Conservation (phyloP, 2,329 filamentous ascomycete species). For the Paramyrothecium roridum region DNA sequence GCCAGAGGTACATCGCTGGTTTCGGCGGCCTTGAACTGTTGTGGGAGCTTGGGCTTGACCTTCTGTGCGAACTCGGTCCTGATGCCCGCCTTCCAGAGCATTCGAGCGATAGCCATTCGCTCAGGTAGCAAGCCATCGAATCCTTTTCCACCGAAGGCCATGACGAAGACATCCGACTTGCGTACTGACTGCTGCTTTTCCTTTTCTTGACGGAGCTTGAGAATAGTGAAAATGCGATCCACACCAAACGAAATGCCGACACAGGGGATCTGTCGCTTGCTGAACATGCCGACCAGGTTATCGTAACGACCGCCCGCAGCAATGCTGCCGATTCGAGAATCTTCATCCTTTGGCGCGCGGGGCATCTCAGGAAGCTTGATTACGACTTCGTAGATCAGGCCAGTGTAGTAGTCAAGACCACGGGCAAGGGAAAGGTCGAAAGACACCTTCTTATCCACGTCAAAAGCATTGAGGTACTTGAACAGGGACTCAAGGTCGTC, state of each 20-base stretch:
- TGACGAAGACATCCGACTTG: conserved; percentile 76
- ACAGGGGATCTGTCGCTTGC: conserved; percentile 71
- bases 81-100: conserved; percentile 83
- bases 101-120: conserved; percentile 74
- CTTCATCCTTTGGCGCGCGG: conserved; percentile 36
- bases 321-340: conserved; percentile 73
- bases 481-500: conserved; percentile 79
- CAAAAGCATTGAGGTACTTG: conserved; percentile 76
- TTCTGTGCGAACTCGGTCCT: conserved; percentile 92
- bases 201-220: conserved; percentile 69
- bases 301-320: conserved; percentile 91
- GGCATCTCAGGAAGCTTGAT: conserved; percentile 67
- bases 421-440: conserved; percentile 89
- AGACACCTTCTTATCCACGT: conserved; percentile 69
- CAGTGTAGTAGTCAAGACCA: conserved; percentile 91
- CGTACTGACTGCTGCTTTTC: conserved; percentile 34
- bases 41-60: conserved; percentile 80
- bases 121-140: conserved; percentile 78
- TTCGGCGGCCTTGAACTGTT: conserved; percentile 91
- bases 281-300: conserved; percentile 92
- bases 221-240: conserved; percentile 92
- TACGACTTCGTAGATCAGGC: conserved; percentile 85
- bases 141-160: conserved; percentile 88
- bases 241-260: conserved; percentile 81
- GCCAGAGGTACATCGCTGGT: conserved; percentile 75